These are phyloP conservation scores for Cordyceps fumosorosea DNA, from an alignment of 2,329 filamentous ascomycete genomes.

Conservation along the genomic window DNA sequence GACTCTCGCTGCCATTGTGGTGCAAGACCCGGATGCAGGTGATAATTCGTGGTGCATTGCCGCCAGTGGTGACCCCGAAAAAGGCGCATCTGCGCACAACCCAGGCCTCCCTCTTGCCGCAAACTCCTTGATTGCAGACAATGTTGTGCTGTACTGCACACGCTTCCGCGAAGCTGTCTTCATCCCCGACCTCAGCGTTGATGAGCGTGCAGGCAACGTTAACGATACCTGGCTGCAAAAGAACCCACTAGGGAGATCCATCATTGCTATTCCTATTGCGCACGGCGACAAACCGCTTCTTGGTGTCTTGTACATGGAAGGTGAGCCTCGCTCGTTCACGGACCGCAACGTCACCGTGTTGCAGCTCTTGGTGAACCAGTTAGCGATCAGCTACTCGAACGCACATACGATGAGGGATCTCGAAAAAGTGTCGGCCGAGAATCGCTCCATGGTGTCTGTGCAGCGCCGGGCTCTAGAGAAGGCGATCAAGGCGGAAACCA, in stretches of 20 bases:
- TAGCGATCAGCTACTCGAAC: slow-evolving; percentile 65
- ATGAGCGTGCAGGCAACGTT: slow-evolving; percentile 74
- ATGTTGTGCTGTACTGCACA: slow-evolving; percentile 69
- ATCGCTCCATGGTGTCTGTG: slow-evolving; percentile 69
- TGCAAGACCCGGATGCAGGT: slow-evolving; percentile 54
- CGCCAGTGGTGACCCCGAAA: slow-evolving; percentile 65
- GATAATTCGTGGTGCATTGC: slow-evolving; percentile 58
- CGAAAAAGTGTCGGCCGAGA: slow-evolving; percentile 71
- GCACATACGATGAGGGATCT: slow-evolving; percentile 62
- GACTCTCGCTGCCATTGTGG: slow-evolving; percentile 65
- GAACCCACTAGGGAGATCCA: slow-evolving; percentile 64
- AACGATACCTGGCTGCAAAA: slow-evolving; percentile 60
- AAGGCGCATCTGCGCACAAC: slow-evolving; percentile 59
- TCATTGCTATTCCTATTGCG: slow-evolving; percentile 74
- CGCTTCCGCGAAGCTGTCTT: slow-evolving; percentile 72
- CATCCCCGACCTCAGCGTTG: slow-evolving; percentile 63
- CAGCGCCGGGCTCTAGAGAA: slow-evolving; percentile 69
- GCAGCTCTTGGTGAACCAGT: slow-evolving; percentile 70
- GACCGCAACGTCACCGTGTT: slow-evolving; percentile 63
- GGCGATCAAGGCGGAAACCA: slow-evolving; percentile 65
- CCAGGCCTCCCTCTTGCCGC: slow-evolving; percentile 58
- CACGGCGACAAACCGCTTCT: slow-evolving; percentile 65
- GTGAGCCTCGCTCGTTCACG: slow-evolving; percentile 68
- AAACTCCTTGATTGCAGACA: slow-evolving; percentile 65
- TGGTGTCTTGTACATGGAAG: slow-evolving; percentile 70